phyloP scores from a whole-genome alignment of 495 filamentous ascomycete genomes.

The Penicillium tannophilum region DNA sequence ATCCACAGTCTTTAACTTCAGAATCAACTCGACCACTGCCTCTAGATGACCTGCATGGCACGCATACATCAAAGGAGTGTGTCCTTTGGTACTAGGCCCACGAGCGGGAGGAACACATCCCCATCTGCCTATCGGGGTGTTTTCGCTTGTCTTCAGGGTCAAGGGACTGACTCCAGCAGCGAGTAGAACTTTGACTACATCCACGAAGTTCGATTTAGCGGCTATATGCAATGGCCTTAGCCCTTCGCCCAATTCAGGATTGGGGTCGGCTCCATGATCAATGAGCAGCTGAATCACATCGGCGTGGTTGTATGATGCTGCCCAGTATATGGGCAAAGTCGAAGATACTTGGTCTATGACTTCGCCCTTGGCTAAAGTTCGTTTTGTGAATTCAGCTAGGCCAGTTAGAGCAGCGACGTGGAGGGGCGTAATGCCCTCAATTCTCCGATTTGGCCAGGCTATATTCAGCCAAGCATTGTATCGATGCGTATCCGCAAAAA shows the following conservation, averaged over 20 bases:
- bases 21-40: neutral
- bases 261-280: neutral
- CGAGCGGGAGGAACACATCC: neutral
- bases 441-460: neutral
- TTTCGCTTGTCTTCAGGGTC: neutral
- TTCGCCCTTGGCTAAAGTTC: neutral
- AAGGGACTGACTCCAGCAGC: constrained; percentile 5
- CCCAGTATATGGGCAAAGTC: neutral
- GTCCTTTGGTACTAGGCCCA: neutral
- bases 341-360: neutral
- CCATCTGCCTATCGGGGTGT: neutral
- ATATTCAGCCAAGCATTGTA: constrained; percentile 1
- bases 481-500: neutral
- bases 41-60: constrained; percentile 1
- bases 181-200: neutral
- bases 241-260: neutral
- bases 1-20: neutral
- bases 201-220: constrained; percentile 5
- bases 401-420: neutral
- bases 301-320: constrained; percentile 3
- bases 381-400: neutral
- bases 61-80: constrained; percentile 6
- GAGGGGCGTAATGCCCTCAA: neutral
- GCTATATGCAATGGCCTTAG: constrained; percentile 2
- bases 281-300: neutral